Evolutionary conservation across 2,329 filamentous ascomycete species (phyloP).

Genomic region (Domatiomyces globalis): DNA sequence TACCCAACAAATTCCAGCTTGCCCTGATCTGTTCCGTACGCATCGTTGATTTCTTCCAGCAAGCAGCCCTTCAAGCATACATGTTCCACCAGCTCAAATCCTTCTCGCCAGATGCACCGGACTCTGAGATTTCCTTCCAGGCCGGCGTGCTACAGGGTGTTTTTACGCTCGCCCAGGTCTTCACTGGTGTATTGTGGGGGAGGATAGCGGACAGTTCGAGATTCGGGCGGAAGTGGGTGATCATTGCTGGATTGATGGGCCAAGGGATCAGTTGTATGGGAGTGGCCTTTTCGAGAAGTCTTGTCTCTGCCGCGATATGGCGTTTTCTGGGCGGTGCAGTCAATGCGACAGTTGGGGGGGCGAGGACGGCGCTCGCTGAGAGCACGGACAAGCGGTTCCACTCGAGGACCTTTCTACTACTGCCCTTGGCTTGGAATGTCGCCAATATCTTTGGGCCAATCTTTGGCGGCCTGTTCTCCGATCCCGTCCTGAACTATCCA

Average conservation of each 20-base stretch:
- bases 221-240: slow-evolving; percentile 57
- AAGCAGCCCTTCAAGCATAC: slow-evolving; percentile 56
- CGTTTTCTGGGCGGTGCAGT: slow-evolving; percentile 51
- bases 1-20: slow-evolving; percentile 59
- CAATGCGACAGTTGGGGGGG: slow-evolving; percentile 59
- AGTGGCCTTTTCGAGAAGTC: slow-evolving; percentile 53
- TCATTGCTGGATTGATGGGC: slow-evolving; percentile 60
- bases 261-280: slow-evolving; percentile 52
- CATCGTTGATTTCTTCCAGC: slow-evolving; percentile 61
- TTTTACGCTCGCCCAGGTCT: slow-evolving; percentile 60
- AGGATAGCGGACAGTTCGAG: slow-evolving; percentile 32
- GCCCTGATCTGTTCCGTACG: slow-evolving; percentile 58
- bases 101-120: slow-evolving; percentile 40
- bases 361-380: slow-evolving; percentile 59
- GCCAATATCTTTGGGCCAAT: slow-evolving; percentile 41
- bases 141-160: slow-evolving; percentile 57
- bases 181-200: slow-evolving; percentile 65
- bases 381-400: slow-evolving; percentile 56
- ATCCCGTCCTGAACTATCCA: slow-evolving; percentile 51
- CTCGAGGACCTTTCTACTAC: slow-evolving; percentile 41
- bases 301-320: slow-evolving; percentile 51
- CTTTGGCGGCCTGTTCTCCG: slow-evolving; percentile 53
- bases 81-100: slow-evolving; percentile 68
- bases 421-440: slow-evolving; percentile 55
- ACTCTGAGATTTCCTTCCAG: slow-evolving; percentile 51